Conservation (phyloP, 208 protist genomes). For the Novymonas esmeraldas region DNA sequence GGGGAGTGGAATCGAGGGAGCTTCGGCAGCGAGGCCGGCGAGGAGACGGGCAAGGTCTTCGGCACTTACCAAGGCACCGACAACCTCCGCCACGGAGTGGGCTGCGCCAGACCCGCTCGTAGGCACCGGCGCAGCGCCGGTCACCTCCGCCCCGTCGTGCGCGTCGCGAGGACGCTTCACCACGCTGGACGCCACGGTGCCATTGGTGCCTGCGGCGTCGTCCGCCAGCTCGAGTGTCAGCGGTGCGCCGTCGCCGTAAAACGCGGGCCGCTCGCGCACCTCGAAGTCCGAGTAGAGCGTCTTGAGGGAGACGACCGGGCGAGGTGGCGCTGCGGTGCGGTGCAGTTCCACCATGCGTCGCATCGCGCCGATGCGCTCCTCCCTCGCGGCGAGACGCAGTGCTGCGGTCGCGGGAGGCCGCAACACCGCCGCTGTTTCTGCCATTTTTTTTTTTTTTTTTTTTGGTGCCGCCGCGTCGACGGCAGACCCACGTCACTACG, state of each 20-base stretch:
- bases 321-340: slow-evolving; percentile 3
- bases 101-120: background rate
- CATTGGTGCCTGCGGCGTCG: background rate
- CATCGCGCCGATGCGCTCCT: slow-evolving; percentile 64
- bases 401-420: slow-evolving; percentile 12
- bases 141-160: background rate
- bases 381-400: slow-evolving; percentile 31
- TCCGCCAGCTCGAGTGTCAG: slow-evolving; percentile 55
- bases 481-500: no score
- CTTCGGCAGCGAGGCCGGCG: slow-evolving; percentile 29
- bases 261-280: slow-evolving; percentile 75
- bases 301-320: slow-evolving; percentile 69
- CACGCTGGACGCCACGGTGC: background rate
- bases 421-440: background rate
- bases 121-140: background rate
- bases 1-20: slow-evolving; percentile 32
- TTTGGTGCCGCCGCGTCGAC: no score
- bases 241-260: slow-evolving; percentile 64
- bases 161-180: slow-evolving; percentile 18
- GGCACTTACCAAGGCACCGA: slow-evolving; percentile 35
- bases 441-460: background rate
- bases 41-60: slow-evolving; percentile 58
- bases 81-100: slow-evolving; percentile 15
- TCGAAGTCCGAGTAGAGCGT: slow-evolving; percentile 90
- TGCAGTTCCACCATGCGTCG: slow-evolving; percentile 50